Base-by-base conservation (phyloP, 805 yeast species). In the Teunomyces stri region DNA sequence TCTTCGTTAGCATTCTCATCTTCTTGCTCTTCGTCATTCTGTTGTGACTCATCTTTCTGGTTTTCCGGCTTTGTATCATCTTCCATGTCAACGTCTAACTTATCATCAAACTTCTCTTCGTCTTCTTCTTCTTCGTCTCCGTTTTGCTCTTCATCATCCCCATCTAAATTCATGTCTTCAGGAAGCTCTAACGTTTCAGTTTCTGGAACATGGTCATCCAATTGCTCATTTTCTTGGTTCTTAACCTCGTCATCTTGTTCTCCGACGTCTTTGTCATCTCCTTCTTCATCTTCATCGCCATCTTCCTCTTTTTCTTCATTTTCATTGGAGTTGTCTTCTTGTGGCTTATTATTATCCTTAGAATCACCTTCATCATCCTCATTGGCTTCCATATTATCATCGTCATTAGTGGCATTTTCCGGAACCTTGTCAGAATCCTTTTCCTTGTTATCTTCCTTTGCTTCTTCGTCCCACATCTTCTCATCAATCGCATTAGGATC, bases 381-480 rank as follows among this genome's bases (percentile, higher is more conserved):
- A 43, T 67, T 63, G 6, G 73, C 78, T 46, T 69, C 71, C 67
- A 76, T 68, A 47, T 74, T 66, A 31, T 81, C 81, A 22, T 81
- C 80, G 42, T 77, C 81, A 33, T 64, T 65, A n/a, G 60, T 70
- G 2, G 81, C 68, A 48, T 78, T 73, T 10, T 84, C 81, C 3
- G 89, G 83, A 69, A 82, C 68, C 48, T 79, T 72, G 22, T 90
- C 96, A 6, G 91, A 76, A 37, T 89, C 88, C 61, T 90, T 90
- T 58, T 90, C 96, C 59, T 89, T 87, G 16, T 80, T 76, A 52
- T 80, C 80, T 12, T 84, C 89, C 47, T 82, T 78, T 10, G 85
- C 87, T 62, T 92, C 90, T 59, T 91, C 97, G 59, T 92, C 94
- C 96, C 98, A 92, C 96, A 89, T 89, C 68, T 89, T 92, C 55